Conservation (phyloP, 768 basidiomycete species). For the Strobilomyces echinocephalus region DNA sequence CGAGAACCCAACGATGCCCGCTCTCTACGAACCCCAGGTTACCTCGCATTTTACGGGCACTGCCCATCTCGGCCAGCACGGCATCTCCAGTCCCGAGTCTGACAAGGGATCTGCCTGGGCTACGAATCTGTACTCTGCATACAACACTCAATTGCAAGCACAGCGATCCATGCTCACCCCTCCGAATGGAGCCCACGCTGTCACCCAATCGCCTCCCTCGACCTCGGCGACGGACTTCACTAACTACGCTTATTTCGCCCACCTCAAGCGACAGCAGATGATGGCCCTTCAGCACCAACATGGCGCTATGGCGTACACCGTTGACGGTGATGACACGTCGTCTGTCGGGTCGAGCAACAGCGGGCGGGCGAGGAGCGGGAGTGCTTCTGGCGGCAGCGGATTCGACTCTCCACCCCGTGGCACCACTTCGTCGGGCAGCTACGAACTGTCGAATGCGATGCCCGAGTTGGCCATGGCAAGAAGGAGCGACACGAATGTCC, state of each 20-base stretch:
- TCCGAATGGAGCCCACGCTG: slow-evolving; percentile 36
- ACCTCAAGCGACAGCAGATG: slow-evolving; percentile 27
- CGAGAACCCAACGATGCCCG: slow-evolving; percentile 50
- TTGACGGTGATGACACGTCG: slow-evolving; percentile 37
- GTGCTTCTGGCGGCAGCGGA: slow-evolving; percentile 32
- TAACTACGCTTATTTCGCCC: slow-evolving; percentile 24
- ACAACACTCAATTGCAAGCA: slow-evolving; percentile 25
- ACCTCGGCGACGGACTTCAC: slow-evolving; percentile 8
- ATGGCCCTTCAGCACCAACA: slow-evolving; percentile 32
- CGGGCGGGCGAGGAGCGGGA: slow-evolving; percentile 34
- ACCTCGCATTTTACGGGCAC: slow-evolving; percentile 25
- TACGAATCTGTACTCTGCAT: slow-evolving; percentile 27
- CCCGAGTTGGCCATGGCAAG: slow-evolving; percentile 24
- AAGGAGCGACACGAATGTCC: slow-evolving; percentile 23
- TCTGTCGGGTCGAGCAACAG: slow-evolving; percentile 35
- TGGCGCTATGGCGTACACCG: slow-evolving; percentile 19
- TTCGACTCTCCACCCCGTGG: slow-evolving; percentile 30
- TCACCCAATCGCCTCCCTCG: slow-evolving; percentile 19
- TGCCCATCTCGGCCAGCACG: slow-evolving; percentile 21
- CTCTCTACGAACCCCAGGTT: slow-evolving; percentile 39
- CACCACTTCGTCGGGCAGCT: slow-evolving; percentile 29
- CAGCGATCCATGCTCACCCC: slow-evolving; percentile 40
- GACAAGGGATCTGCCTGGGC: slow-evolving; percentile 31
- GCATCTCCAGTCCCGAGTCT: slow-evolving; percentile 13
- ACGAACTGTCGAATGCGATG: slow-evolving; percentile 33